phyloP scores from a whole-genome alignment of 177 flowering plant genomes.

The Telopea speciosissima region DNA sequence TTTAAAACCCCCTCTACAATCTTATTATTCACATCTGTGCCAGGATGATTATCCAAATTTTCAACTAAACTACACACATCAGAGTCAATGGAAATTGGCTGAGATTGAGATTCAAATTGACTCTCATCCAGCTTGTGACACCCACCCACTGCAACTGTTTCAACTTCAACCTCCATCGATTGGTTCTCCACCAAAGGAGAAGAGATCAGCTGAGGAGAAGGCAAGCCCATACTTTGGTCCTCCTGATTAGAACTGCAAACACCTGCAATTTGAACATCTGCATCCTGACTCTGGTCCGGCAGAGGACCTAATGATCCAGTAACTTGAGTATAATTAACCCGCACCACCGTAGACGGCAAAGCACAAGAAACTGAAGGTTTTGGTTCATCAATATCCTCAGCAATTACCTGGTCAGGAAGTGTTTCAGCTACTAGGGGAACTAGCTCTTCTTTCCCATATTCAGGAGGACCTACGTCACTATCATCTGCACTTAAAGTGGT shows the following conservation, averaged over 20 bases:
- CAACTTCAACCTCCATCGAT: conserved; percentile 3
- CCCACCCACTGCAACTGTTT: not conserved
- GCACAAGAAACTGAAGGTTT: conserved; percentile 3
- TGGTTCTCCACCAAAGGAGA: not conserved
- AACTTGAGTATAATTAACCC: not conserved
- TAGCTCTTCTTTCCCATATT: conserved; percentile 1
- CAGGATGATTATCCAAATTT: not conserved
- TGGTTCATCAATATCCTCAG: not conserved
- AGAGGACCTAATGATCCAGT: not conserved
- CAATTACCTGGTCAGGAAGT: not conserved
- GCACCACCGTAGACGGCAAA: not conserved
- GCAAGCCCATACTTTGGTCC: not conserved
- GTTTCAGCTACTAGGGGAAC: not conserved
- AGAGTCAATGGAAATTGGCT: not conserved
- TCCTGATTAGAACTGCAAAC: not conserved
- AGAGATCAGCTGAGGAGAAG: not conserved
- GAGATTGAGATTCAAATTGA: conserved; percentile 7
- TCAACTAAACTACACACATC: not conserved
- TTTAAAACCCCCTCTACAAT: conserved; percentile 2
- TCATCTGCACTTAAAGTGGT: not conserved
- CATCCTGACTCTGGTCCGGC: not conserved
- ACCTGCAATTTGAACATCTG: conserved; percentile 2
- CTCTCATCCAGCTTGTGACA: not conserved
- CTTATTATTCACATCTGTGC: not conserved
- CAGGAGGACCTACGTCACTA: not conserved